A percentile compares a stretch with the other conserved stretches of the same genome.
Evolutionary conservation across 2,329 filamentous ascomycete genomes (phyloP).

Genomic region (Alternaria ethzedia): DNA sequence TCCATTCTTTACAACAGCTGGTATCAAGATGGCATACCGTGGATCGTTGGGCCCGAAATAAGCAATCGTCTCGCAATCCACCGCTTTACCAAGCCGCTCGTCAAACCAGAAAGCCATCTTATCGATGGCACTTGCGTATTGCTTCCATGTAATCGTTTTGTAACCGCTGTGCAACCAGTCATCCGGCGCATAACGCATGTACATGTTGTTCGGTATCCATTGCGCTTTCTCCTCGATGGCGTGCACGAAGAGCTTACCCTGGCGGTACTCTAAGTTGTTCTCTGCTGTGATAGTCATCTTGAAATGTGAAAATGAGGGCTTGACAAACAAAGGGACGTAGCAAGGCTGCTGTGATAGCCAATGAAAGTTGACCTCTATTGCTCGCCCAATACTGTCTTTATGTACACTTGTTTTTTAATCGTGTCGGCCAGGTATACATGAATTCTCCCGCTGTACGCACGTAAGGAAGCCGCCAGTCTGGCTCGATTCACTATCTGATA

Average conservation of each 20-base stretch:
- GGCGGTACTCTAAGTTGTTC: not conserved
- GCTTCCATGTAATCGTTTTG: not conserved
- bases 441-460: not conserved
- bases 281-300: not conserved
- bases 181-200: conserved; percentile 16
- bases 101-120: conserved; percentile 27
- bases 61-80: conserved; percentile 12
- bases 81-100: conserved; percentile 14
- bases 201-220: conserved; percentile 14
- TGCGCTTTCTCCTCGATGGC: conserved; percentile 25
- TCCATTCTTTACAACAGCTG: not conserved
- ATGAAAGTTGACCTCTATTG: not conserved
- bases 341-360: not conserved
- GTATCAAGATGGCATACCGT: not conserved
- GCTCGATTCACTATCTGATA: not conserved
- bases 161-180: not conserved
- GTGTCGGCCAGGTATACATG: not conserved
- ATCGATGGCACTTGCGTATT: conserved; percentile 10
- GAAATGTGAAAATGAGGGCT: not conserved
- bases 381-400: not conserved
- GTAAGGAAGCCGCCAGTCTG: not conserved
- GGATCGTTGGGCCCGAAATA: conserved; percentile 22
- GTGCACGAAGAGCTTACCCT: conserved; percentile 9
- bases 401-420: not conserved
- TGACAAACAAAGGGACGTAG: not conserved